Evolutionary conservation across 495 filamentous ascomycete species (phyloP), one percentile per base, ranked within the genome.

Genomic region (Emericellopsis terricola): DNA sequence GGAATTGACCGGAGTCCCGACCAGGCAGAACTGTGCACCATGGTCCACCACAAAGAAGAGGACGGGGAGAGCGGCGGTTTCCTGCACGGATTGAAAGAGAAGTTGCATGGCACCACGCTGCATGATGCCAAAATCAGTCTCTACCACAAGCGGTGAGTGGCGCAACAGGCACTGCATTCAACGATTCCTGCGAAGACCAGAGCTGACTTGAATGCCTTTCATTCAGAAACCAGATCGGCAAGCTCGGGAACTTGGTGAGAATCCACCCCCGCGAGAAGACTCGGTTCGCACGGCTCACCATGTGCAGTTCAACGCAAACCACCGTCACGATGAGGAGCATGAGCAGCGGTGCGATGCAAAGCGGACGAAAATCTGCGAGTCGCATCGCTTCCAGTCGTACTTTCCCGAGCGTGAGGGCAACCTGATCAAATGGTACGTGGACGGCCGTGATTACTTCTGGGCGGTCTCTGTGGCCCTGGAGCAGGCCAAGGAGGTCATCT

Each of bases 351-450:
- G 82, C 17, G 87, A 97, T 48, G 63, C 63, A 31, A 89, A 91
- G 51, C 72, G 87, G 28, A 72, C 61, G 15, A 60, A 49, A 14
- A 78, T 94, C 39, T 56, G 67, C 40, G 69, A 85, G 37, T 69
- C 67, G 16, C 78, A 96, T 41, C 73, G 86, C n/a, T 94, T 81
- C 55, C 45, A 73, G 9, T 86, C 80, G 9, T 97, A 82, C 52
- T 86, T 86, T 4, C 86, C 86, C 1, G 71, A 85, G 44, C 70
- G 71, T 15, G 72, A 83, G 10, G 81, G 80, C 8, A 94, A 96
- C 50, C 68, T 75, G 37, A 65, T 93, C 39, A 96, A 96, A 60
- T 94, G 86, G 86, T 96, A 94, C 62, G 81, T 94, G 6, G 87
- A 94, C 49, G 87, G 79, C 0, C 61, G 78, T 24, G 81, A 96